These are phyloP conservation scores for Ophiocordyceps camponoti-saundersi DNA, from an alignment of 2,329 filamentous ascomycete genomes.

Conservation along the genomic window DNA sequence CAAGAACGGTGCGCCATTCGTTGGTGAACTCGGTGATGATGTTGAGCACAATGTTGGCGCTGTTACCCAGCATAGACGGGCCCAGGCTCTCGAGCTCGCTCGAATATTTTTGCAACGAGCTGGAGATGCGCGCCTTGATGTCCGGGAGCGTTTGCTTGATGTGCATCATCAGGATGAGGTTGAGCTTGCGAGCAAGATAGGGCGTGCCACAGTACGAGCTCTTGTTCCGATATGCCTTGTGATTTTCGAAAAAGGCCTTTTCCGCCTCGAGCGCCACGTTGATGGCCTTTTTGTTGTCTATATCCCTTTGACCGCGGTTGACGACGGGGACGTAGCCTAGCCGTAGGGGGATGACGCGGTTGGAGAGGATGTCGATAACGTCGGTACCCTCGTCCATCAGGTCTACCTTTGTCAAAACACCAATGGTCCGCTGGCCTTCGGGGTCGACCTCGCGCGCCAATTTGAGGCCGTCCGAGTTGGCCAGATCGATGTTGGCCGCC, in stretches of 20 bases:
- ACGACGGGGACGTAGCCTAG: slow-evolving; percentile 95
- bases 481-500: slow-evolving; percentile 91
- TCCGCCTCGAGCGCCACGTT: slow-evolving; percentile 80
- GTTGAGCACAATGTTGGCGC: slow-evolving; percentile 88
- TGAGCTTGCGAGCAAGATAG: slow-evolving; percentile 90
- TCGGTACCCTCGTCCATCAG: slow-evolving; percentile 98
- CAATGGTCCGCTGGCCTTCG: slow-evolving; percentile 92
- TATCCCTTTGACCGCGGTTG: slow-evolving; percentile 93
- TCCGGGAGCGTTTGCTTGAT: slow-evolving; percentile 98
- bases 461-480: slow-evolving; percentile 95
- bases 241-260: slow-evolving; percentile 94
- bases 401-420: slow-evolving; percentile 96
- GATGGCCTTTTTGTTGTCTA: slow-evolving; percentile 95
- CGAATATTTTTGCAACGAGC: slow-evolving; percentile 82
- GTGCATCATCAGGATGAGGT: slow-evolving; percentile 99
- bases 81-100: slow-evolving; percentile 69
- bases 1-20: slow-evolving; percentile 89
- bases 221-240: slow-evolving; percentile 98
- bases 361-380: slow-evolving; percentile 94
- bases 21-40: slow-evolving; percentile 99
- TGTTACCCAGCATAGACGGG: slow-evolving; percentile 90
- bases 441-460: slow-evolving; percentile 92
- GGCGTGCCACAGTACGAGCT: slow-evolving; percentile 96
- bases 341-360: slow-evolving; percentile 86
- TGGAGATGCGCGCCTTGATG: slow-evolving; percentile 93